Base-by-base conservation (phyloP, 257 asterid species). In the Cinchona pubescens region DNA sequence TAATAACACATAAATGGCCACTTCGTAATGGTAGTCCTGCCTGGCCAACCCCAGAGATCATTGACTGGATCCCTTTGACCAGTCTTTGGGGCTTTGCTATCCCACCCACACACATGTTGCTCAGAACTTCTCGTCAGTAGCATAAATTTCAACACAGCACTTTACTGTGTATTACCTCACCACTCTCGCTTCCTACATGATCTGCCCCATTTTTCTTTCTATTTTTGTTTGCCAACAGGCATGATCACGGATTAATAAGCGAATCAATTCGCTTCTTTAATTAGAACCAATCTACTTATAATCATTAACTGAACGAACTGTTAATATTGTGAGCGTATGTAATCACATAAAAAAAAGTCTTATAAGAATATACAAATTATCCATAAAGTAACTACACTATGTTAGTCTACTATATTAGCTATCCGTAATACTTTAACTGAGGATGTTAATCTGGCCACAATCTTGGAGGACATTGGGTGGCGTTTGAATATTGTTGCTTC, bases 1-100 rank as follows among this genome's bases (percentile, higher is more conserved):
- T 82, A 87, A 82, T 80, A 80, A 72, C 87, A 76, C 82, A 71
- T 80, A 83, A 85, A 85, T 88, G 90, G 77, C 79, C 91, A 88
- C 71, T 78, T 86, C 82, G 86, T 78, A 81, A 73, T 81, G 81
- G 72, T 64, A 69, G 70, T 76, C 74, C 74, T 61, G 79, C 71
- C 74, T 65, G 79, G 64, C 72, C 76, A 79, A 70, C 69, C 78
- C 76, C 85, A 86, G 80, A 76, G 83, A 71, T 74, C 76, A 71
- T 81, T 77, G 79, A 79, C 82, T 76, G 56, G 70, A 38, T 73
- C 42, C 79, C 84, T 83, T 86, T 88, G 93, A 88, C 91, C 86
- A 79, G 79, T 75, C 82, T 83, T 78, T 75, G 75, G 67, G 72
- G 27, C 40, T 51, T 73, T 25, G 75, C 65, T 40, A 74, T 80